Evolutionary conservation across 169 alveolate species (phyloP).

Genomic region (Eimeria acervulina): DNA sequence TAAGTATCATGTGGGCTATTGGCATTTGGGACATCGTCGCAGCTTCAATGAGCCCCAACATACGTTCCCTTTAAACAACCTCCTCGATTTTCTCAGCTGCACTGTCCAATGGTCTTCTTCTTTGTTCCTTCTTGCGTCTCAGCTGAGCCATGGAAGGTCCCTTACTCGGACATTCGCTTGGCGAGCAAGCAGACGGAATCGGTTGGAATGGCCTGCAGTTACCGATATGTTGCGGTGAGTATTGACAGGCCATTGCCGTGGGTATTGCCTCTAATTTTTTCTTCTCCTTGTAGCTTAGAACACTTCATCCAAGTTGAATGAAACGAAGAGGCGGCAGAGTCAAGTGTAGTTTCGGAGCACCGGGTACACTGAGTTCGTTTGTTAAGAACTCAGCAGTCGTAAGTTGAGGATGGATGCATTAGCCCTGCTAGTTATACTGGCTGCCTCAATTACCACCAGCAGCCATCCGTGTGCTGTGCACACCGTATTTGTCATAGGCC

Average conservation of each 20-base stretch:
- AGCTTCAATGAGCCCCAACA: background rate
- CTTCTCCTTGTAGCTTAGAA: background rate
- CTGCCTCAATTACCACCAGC: background rate
- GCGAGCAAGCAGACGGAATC: constrained; percentile 83
- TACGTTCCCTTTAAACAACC: background rate
- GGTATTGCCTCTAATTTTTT: background rate
- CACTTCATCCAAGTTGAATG: background rate
- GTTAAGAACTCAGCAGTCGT: background rate
- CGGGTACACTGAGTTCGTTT: background rate
- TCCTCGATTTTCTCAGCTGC: background rate
- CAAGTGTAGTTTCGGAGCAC: background rate
- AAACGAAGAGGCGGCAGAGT: background rate
- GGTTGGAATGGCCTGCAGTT: constrained; percentile 77
- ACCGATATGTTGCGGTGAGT: constrained; percentile 78
- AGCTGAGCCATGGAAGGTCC: constrained; percentile 85
- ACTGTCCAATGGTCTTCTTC: background rate
- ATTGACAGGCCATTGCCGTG: background rate
- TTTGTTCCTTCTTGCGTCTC: background rate
- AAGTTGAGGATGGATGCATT: background rate
- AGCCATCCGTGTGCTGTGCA: background rate
- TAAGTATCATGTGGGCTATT: background rate
- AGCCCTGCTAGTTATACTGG: background rate
- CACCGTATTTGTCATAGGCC: constrained; percentile 47
- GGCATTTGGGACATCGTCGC: too few species aligned
- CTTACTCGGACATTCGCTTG: constrained; percentile 81